A percentile compares a stretch with the other conserved stretches of the same genome.
Evolutionary conservation across 257 asterid species (phyloP).

Genomic region (Solanum tarijense): DNA sequence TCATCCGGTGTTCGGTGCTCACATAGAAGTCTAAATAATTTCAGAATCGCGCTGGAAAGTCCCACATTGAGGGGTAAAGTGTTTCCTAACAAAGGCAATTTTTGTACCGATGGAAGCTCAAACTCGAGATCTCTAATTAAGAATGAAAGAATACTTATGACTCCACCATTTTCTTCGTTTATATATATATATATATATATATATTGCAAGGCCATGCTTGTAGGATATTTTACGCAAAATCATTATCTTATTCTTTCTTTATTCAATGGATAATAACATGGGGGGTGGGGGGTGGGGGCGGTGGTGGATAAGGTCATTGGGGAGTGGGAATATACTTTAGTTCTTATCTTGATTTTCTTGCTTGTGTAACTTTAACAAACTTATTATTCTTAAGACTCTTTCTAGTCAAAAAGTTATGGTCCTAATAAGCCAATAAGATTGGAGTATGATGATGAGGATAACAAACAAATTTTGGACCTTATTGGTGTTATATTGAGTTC

Average conservation of each 20-base stretch:
- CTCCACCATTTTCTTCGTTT: too few species aligned
- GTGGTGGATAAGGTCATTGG: background rate
- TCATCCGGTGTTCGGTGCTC: accelerated
- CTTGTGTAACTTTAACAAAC: conserved; percentile 45
- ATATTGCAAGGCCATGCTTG: conserved; percentile 13
- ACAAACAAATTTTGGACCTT: background rate
- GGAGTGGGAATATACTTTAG: conserved; percentile 15
- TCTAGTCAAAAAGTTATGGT: conserved; percentile 6
- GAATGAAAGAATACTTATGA: too few species aligned
- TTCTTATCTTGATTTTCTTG: background rate
- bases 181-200: too few species aligned
- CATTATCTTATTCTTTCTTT: conserved; percentile 5
- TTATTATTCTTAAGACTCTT: conserved; percentile 10
- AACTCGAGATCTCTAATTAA: accelerated
- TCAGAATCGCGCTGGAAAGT: accelerated
- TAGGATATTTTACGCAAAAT: conserved; percentile 10
- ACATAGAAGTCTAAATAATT: background rate
- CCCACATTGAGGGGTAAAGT: accelerated
- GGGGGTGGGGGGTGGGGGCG: background rate
- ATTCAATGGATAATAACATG: conserved; percentile 14
- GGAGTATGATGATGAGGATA: background rate
- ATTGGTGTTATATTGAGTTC: background rate
- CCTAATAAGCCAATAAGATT: background rate
- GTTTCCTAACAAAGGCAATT: accelerated
- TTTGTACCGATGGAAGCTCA: too few species aligned